phyloP scores from a whole-genome alignment of 306 rosid species.

The Glycyrrhiza uralensis region DNA sequence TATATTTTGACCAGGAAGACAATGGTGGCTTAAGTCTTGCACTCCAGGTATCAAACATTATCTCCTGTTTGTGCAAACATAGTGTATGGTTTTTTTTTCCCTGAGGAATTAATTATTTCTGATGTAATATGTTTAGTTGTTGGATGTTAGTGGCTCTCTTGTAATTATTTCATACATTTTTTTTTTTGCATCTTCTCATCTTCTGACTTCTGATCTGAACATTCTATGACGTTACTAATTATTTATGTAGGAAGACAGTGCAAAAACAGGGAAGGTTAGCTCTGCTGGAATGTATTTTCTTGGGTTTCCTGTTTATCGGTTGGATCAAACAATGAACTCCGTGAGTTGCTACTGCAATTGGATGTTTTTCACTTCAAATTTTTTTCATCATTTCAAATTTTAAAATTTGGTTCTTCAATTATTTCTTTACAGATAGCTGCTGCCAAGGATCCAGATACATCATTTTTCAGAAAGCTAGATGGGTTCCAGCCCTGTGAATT shows the following conservation, averaged over 20 bases:
- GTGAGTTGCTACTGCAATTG: constrained; percentile 50
- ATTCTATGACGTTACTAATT: constrained; percentile 28
- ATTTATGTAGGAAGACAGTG: constrained; percentile 78
- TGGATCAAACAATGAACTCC: constrained; percentile 75
- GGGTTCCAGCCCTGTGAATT: constrained; percentile 97
- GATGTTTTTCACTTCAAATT: neutral
- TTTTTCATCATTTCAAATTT: neutral
- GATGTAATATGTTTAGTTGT: neutral
- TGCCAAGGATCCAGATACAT: constrained; percentile 94
- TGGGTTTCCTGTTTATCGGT: constrained; percentile 93
- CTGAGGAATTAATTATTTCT: neutral
- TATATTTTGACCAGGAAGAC: constrained; percentile 87
- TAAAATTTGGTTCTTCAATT: constrained; percentile 25
- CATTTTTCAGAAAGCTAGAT: constrained; percentile 85
- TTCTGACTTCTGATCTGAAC: neutral
- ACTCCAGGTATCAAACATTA: constrained; percentile 66
- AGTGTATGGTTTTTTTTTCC: neutral
- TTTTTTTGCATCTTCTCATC: no score
- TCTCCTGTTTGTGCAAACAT: constrained; percentile 4
- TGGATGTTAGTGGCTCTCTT: neutral
- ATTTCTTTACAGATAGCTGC: constrained; percentile 59
- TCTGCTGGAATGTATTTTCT: constrained; percentile 99
- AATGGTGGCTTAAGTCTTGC: constrained; percentile 88
- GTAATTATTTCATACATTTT: neutral
- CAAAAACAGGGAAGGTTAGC: constrained; percentile 79